phyloP scores from a whole-genome alignment of 164 flowering plant species.

The Kalanchoe fedtschenkoi region DNA sequence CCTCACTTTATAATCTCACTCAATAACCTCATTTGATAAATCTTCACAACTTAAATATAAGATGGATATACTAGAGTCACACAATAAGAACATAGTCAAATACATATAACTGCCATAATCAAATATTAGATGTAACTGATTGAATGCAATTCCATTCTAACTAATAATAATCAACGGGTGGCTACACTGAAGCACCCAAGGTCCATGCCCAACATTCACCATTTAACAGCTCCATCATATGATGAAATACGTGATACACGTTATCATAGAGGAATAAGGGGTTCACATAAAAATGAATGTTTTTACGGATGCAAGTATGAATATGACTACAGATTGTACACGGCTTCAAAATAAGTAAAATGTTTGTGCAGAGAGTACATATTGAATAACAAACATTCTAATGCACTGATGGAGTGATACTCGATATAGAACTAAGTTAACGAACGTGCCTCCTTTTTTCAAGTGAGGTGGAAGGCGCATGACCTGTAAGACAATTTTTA shows the following conservation, averaged over 20 bases:
- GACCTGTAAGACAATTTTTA: neutral
- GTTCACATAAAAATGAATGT: neutral
- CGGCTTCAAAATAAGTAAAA: too few species aligned
- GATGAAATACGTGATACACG: neutral
- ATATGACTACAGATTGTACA: too few species aligned
- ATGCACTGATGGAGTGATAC: neutral
- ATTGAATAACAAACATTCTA: neutral
- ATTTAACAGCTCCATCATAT: neutral
- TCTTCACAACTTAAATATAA: too few species aligned
- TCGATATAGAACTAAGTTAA: neutral
- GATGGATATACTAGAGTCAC: too few species aligned
- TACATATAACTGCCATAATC: too few species aligned
- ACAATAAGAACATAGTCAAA: too few species aligned
- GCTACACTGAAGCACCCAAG: too few species aligned
- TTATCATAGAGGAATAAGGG: neutral
- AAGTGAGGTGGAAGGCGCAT: constrained; percentile 1
- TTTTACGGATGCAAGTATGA: neutral
- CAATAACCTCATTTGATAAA: neutral
- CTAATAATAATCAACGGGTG: too few species aligned
- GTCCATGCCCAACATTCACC: neutral
- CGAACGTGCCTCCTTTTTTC: neutral
- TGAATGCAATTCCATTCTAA: too few species aligned
- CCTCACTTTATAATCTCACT: too few species aligned
- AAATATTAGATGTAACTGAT: too few species aligned
- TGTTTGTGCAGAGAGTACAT: neutral